Conservation (phyloP, 805 yeast species). For the Saturnispora quitensis region DNA sequence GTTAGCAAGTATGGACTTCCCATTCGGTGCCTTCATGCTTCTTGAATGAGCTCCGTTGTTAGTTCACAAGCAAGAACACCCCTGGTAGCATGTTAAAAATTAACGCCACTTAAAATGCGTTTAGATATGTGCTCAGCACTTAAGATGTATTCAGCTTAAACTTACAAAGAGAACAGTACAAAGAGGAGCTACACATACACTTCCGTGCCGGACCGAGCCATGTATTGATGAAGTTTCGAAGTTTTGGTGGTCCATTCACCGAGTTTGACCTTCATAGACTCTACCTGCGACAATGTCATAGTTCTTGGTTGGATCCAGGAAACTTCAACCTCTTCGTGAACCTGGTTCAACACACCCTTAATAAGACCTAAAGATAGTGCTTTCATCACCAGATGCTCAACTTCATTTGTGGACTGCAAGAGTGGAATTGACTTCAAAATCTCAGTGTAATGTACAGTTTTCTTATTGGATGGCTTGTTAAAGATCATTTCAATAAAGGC, state of each 20-base stretch:
- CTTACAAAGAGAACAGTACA: neutral
- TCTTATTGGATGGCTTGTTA: constrained; percentile 60
- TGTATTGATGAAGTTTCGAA: constrained; percentile 48
- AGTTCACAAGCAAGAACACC: neutral
- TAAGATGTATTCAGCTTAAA: neutral
- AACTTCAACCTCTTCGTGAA: constrained; percentile 64
- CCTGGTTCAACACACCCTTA: constrained; percentile 88
- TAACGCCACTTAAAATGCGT: neutral
- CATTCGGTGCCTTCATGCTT: constrained; percentile 82
- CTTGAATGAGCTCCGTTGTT: neutral
- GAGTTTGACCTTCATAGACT: constrained; percentile 63
- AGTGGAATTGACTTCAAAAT: constrained; percentile 63
- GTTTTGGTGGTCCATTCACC: constrained; percentile 75
- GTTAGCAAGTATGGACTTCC: constrained; percentile 67
- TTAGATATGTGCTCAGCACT: neutral
- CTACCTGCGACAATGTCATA: constrained; percentile 73
- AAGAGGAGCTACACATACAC: constrained; percentile 40
- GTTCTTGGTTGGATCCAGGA: constrained; percentile 97
- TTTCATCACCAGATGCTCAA: constrained; percentile 86
- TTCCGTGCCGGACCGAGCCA: constrained; percentile 52
- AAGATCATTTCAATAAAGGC: constrained; percentile 84
- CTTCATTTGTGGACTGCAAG: constrained; percentile 53
- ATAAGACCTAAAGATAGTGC: constrained; percentile 77
- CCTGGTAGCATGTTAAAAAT: neutral
- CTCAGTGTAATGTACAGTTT: constrained; percentile 63